A percentile compares a stretch with the other conserved stretches of the same genome.
Evolutionary conservation across 352 stramenopile species (phyloP).

Genomic region (Peronospora farinosa): DNA sequence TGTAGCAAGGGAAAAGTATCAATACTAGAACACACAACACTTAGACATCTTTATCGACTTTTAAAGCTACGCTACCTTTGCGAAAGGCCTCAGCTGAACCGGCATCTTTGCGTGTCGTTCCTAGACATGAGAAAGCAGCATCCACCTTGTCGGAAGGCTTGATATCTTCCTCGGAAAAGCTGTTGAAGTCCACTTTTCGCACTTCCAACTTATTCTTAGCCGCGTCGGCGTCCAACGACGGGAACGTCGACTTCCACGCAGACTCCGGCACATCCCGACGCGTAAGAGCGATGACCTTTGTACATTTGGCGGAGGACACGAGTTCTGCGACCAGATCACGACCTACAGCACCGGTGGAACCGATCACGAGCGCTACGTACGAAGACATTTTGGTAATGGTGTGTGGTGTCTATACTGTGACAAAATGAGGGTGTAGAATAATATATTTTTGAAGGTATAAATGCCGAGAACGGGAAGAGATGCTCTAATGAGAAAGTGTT

Average conservation of each 20-base stretch:
- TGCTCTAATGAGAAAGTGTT: too few relatives aligned
- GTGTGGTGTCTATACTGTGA: too few relatives aligned
- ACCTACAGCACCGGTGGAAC: conserved; percentile 63
- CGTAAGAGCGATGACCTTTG: conserved; percentile 61
- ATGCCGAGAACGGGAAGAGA: too few relatives aligned
- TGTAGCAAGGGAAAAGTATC: conserved; percentile 14
- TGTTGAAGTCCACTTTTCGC: conserved; percentile 53
- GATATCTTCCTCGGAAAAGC: conserved; percentile 31
- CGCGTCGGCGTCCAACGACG: conserved; percentile 31
- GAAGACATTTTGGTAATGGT: not conserved
- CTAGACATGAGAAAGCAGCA: conserved; percentile 64
- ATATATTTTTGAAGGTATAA: too few relatives aligned
- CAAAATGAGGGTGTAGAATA: too few relatives aligned
- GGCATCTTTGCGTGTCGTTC: conserved; percentile 67
- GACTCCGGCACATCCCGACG: conserved; percentile 52
- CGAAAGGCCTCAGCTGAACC: conserved; percentile 59
- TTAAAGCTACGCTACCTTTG: conserved; percentile 37
- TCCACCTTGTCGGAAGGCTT: conserved; percentile 42
- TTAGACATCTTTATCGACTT: not conserved
- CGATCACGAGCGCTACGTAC: conserved; percentile 68
- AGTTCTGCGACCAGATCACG: conserved; percentile 67
- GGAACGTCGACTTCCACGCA: conserved; percentile 43
- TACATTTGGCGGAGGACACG: conserved; percentile 51
- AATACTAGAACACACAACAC: not conserved
- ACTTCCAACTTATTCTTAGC: conserved; percentile 57